Conservation (phyloP, 2,329 filamentous ascomycete genomes). For the Parastagonospora nodorum region DNA sequence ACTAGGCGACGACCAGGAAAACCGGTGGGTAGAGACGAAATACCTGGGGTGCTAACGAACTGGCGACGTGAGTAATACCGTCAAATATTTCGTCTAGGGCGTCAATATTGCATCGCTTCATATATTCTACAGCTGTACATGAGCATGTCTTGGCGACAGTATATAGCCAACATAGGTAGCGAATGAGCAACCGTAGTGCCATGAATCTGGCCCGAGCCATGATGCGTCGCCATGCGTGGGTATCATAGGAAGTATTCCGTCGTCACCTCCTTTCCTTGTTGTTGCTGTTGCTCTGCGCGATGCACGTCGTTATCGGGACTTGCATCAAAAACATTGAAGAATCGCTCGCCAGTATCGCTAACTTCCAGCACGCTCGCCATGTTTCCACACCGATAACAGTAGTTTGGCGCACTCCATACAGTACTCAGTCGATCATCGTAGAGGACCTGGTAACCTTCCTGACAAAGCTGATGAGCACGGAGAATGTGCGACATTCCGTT, state of each 20-base stretch:
- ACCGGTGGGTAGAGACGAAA: constrained; percentile 85
- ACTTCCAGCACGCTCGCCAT: constrained; percentile 97
- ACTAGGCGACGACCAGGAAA: constrained; percentile 79
- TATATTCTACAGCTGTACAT: constrained; percentile 3
- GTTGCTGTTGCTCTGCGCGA: constrained; percentile 77
- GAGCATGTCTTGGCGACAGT: constrained; percentile 1
- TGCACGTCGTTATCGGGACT: constrained; percentile 94
- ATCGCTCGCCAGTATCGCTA: constrained; percentile 87
- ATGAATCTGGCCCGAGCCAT: neutral
- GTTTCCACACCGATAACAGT: constrained; percentile 95
- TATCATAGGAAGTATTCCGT: constrained; percentile 71
- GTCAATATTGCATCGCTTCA: neutral
- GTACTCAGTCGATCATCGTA: constrained; percentile 95
- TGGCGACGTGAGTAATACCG: too few species aligned
- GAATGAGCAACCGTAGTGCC: constrained; percentile 11
- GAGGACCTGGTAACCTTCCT: constrained; percentile 95
- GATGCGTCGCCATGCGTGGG: constrained; percentile 19
- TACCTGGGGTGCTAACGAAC: constrained; percentile 75
- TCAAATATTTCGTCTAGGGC: too few species aligned
- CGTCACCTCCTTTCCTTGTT: constrained; percentile 73
- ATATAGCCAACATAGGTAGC: constrained; percentile 8
- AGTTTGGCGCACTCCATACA: constrained; percentile 82
- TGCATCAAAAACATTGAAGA: constrained; percentile 97
- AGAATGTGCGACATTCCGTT: constrained; percentile 98
- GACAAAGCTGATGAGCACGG: constrained; percentile 96